phyloP scores from a whole-genome alignment of 805 yeast genomes.

The Dipodascus geniculatus region DNA sequence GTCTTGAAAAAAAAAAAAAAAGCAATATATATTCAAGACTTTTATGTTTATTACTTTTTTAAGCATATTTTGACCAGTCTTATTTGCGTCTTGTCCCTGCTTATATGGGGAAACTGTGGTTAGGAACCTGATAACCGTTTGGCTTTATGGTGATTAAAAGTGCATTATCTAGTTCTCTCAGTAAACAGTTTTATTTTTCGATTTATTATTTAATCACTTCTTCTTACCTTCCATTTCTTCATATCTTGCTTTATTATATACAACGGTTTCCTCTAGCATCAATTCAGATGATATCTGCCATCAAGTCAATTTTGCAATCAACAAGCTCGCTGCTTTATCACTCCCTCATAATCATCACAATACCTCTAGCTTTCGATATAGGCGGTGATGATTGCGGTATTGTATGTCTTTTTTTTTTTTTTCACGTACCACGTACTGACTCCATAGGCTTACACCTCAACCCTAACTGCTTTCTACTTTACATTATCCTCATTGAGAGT shows the following conservation, averaged over 20 bases:
- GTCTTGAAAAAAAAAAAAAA: too few species aligned
- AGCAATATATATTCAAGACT: too few species aligned
- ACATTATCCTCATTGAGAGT: conserved; percentile 62
- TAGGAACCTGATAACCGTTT: neutral
- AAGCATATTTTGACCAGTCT: too few species aligned
- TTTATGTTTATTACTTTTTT: too few species aligned
- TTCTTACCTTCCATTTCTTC: neutral
- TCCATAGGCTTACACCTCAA: conserved; percentile 48
- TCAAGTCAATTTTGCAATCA: neutral
- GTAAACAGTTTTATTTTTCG: neutral
- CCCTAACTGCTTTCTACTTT: conserved; percentile 61
- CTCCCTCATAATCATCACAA: conserved; percentile 59
- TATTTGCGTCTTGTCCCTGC: neutral
- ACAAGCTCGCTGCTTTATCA: conserved; percentile 37
- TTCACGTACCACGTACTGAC: neutral
- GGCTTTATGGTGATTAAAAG: neutral
- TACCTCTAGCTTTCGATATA: conserved; percentile 87
- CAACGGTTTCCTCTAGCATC: too few species aligned
- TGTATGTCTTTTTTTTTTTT: neutral
- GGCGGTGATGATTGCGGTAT: conserved; percentile 89
- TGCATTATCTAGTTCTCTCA: neutral
- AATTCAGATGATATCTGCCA: neutral
- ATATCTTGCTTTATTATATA: too few species aligned
- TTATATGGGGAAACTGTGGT: neutral
- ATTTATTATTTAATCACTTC: neutral